These are phyloP conservation scores for Sporothrix mexicana DNA, from an alignment of 2,329 filamentous ascomycete species.

Conservation along the genomic window DNA sequence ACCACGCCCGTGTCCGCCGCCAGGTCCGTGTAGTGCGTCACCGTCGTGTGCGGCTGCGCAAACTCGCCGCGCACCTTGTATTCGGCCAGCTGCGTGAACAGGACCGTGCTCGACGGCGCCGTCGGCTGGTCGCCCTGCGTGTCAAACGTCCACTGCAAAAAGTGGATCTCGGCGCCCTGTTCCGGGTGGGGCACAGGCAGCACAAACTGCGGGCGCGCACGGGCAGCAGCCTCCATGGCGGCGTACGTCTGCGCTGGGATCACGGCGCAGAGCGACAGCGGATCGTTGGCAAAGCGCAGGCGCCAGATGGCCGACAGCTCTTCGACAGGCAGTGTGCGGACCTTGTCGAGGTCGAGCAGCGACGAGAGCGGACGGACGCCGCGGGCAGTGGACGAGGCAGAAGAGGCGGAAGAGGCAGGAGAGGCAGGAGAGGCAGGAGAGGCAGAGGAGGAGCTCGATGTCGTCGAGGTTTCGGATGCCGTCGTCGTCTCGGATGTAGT, in stretches of 20 bases:
- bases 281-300: slow-evolving; percentile 76
- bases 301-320: slow-evolving; percentile 92
- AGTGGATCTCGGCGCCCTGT: slow-evolving; percentile 87
- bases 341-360: slow-evolving; percentile 79
- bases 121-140: slow-evolving; percentile 39
- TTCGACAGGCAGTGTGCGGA: slow-evolving; percentile 71
- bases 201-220: slow-evolving; percentile 83
- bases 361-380: slow-evolving; percentile 52
- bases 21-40: slow-evolving; percentile 89
- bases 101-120: slow-evolving; percentile 71
- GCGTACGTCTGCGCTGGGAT: slow-evolving; percentile 77
- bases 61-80: slow-evolving; percentile 91
- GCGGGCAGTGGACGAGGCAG: slow-evolving; percentile 42
- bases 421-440: slow-evolving; percentile 9
- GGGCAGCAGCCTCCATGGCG: slow-evolving; percentile 73
- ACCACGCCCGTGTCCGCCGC: slow-evolving; percentile 76
- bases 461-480: background rate
- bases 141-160: slow-evolving; percentile 95
- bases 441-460: slow-evolving; percentile 1
- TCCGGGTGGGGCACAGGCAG: slow-evolving; percentile 76
- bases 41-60: slow-evolving; percentile 87
- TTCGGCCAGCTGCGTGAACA: slow-evolving; percentile 93
- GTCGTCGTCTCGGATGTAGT: background rate
- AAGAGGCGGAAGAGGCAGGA: slow-evolving; percentile 16
- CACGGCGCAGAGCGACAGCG: slow-evolving; percentile 80